These are phyloP conservation scores for Chlorella variabilis DNA, from an alignment of 163 green algal genomes.

Conservation along the genomic window DNA sequence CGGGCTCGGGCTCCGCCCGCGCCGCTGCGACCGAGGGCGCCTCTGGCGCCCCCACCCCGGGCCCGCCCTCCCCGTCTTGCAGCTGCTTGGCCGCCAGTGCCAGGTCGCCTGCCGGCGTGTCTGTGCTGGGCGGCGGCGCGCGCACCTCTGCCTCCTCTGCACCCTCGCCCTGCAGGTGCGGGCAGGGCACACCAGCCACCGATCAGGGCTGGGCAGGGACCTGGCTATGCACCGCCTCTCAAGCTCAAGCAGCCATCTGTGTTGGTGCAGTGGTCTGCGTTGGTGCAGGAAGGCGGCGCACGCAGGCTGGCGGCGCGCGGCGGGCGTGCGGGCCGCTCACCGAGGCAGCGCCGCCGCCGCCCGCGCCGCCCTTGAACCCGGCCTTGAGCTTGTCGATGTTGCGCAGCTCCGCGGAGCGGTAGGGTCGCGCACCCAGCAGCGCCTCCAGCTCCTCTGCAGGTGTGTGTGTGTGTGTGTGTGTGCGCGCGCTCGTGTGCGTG, in stretches of 20 bases:
- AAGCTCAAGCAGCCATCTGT: too few relatives aligned
- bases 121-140: slow-evolving; percentile 8
- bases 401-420: slow-evolving; percentile 78
- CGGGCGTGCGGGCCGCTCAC: too few relatives aligned
- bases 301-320: too few relatives aligned
- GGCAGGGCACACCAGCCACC: too few relatives aligned
- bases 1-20: background rate
- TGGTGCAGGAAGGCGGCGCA: too few relatives aligned
- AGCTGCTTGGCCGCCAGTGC: slow-evolving; percentile 28
- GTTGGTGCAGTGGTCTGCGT: too few relatives aligned
- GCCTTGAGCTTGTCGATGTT: slow-evolving; percentile 95
- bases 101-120: slow-evolving; percentile 13
- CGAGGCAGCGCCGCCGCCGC: background rate
- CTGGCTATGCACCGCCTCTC: too few relatives aligned
- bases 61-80: background rate
- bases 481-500: too few relatives aligned
- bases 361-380: background rate
- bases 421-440: slow-evolving; percentile 91
- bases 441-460: slow-evolving; percentile 79
- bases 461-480: too few relatives aligned
- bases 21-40: background rate
- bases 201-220: too few relatives aligned
- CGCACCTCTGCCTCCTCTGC: slow-evolving; percentile 15
- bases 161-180: background rate
- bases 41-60: too few relatives aligned